Base-by-base conservation (phyloP, 441 rosid genomes). In the Breynia disticha region DNA sequence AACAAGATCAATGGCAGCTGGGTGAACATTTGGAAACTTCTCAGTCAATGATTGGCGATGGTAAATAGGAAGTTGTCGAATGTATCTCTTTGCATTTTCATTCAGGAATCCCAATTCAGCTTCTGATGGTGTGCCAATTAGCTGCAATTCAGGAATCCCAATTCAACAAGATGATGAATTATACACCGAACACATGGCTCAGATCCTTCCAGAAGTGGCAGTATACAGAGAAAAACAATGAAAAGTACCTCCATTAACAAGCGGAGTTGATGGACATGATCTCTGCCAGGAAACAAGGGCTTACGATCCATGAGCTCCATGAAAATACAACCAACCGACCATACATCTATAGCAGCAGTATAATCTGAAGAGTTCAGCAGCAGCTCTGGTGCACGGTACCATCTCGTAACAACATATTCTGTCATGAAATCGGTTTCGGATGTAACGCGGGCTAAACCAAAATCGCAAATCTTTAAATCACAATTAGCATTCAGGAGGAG, bases 361-460 rank as follows among this genome's bases (percentile, higher is more conserved):
- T 84, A 90, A 61, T 79, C 83, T 61, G 80, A 77, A 20, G 91
- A 84, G 72, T 80, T 78, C 54, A 87, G 62, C 49, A 90, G 57
- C 65, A 90, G 76, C 72, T 90, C 97, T 1, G 97, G 97, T 39
- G 95, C 84, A 14, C 95, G 82, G 60, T 90, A 90, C 95, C 95
- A 90, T 68, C 95, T 80, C 44, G 96, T 84, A 61, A 79, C 84
- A 52, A 86, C 96, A 67, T 87, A 81, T 49, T 82, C 86, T 42
- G 87, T 87, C 95, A 84, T 87, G 61, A 75, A 63, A 77, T 82
- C 82, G 65, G 72, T 76, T 66, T 87, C 97, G 5, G 90, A 78
- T 55, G 81, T 76, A 44, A 72, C 84, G 68, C 95, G 88, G 62
- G 91, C 90, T 16, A 79, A 77, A 60, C 94, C 97, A 59, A 90